Conservation (phyloP, 2,329 filamentous ascomycete species). For the Alternaria gaisen region DNA sequence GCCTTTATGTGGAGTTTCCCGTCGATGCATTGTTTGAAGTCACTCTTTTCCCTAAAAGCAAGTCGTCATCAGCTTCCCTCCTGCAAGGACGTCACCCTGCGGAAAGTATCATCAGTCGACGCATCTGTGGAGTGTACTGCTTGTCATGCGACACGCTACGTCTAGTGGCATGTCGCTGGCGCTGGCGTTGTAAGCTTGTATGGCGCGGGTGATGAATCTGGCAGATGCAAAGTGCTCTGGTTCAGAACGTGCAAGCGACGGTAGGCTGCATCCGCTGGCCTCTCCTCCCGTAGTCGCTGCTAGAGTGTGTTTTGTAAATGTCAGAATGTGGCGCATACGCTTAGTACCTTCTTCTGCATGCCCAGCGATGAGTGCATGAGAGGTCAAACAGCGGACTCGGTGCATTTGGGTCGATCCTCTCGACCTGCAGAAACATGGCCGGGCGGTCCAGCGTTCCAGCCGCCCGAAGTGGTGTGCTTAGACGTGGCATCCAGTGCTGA, state of each 20-base stretch:
- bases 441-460: constrained; percentile 27
- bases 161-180: constrained; percentile 28
- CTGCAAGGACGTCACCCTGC: constrained; percentile 23
- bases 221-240: constrained; percentile 34
- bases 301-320: constrained; percentile 11
- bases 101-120: constrained; percentile 26
- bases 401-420: constrained; percentile 34
- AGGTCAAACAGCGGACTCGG: constrained; percentile 41
- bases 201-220: constrained; percentile 34
- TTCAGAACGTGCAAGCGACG: constrained; percentile 19
- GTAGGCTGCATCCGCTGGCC: constrained; percentile 32
- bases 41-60: constrained; percentile 14
- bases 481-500: constrained; percentile 38
- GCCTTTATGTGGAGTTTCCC: constrained; percentile 25
- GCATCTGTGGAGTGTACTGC: constrained; percentile 27
- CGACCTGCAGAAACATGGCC: constrained; percentile 25
- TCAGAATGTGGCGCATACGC: constrained; percentile 7
- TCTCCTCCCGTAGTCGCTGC: constrained; percentile 15
- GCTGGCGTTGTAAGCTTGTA: constrained; percentile 19
- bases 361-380: constrained; percentile 21
- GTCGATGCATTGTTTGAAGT: constrained; percentile 15
- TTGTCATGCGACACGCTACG: constrained; percentile 26
- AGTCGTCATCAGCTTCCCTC: constrained; percentile 21
- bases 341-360: constrained; percentile 6
- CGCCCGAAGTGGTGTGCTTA: constrained; percentile 32